A percentile compares a stretch with the other conserved stretches of the same genome.
These are phyloP conservation scores for Dictyostelium firmibasis DNA, from an alignment of 78 protist genomes.

Conservation along the genomic window DNA sequence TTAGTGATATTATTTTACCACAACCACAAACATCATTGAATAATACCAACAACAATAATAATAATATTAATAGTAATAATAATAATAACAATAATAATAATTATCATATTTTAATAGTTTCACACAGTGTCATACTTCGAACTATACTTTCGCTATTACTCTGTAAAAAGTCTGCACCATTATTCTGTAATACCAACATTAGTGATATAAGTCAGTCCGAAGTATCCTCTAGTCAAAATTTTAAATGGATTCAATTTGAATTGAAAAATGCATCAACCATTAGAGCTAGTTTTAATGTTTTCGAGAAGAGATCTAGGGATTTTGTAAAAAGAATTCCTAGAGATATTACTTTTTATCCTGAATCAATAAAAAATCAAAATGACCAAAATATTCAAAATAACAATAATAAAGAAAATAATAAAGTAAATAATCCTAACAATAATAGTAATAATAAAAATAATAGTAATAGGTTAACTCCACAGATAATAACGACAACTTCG, in stretches of 20 bases:
- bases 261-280: conserved; percentile 35
- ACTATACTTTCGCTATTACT: conserved; percentile 34
- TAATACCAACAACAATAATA: too few species aligned
- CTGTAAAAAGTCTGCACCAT: conserved; percentile 24
- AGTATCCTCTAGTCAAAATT: conserved; percentile 36
- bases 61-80: not conserved
- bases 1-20: not conserved
- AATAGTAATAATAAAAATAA: too few species aligned
- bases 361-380: not conserved
- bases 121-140: conserved; percentile 48
- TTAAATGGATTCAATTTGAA: conserved; percentile 73
- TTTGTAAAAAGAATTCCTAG: conserved; percentile 26
- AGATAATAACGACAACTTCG: too few species aligned
- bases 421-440: not conserved
- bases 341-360: conserved; percentile 25
- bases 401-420: too few species aligned
- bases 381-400: not conserved
- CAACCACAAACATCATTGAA: not conserved
- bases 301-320: conserved; percentile 45
- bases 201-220: conserved; percentile 27
- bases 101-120: conserved; percentile 60
- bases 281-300: conserved; percentile 30
- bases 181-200: not conserved
- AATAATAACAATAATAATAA: not conserved
- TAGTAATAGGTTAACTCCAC: too few species aligned